Evolutionary conservation across 2,329 filamentous ascomycete genomes (phyloP).

Genomic region (Aspergillus versicolor): DNA sequence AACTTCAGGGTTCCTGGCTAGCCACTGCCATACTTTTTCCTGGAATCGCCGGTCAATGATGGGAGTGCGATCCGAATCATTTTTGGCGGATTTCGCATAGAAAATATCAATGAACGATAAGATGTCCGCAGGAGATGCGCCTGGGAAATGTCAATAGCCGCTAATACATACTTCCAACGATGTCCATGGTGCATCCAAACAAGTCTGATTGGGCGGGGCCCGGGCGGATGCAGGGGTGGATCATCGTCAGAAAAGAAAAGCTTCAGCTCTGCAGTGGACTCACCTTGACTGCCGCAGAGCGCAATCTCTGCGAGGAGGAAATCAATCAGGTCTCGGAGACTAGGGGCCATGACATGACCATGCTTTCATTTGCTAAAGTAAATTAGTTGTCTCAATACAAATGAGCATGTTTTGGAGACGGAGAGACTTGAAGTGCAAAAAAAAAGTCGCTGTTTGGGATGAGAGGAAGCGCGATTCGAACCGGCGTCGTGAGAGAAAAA

Average conservation of each 20-base stretch:
- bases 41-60: constrained; percentile 52
- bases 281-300: constrained; percentile 56
- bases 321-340: constrained; percentile 58
- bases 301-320: constrained; percentile 60
- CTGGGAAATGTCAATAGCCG: constrained; percentile 18
- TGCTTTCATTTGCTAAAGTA: constrained; percentile 7
- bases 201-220: constrained; percentile 3
- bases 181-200: background rate
- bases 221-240: constrained; percentile 14
- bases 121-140: constrained; percentile 37
- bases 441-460: constrained; percentile 11
- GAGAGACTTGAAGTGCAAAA: background rate
- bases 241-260: constrained; percentile 7
- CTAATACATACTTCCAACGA: background rate
- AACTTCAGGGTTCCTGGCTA: constrained; percentile 56
- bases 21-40: constrained; percentile 58
- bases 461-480: constrained; percentile 31
- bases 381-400: constrained; percentile 5
- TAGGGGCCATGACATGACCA: constrained; percentile 44
- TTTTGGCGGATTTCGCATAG: constrained; percentile 28
- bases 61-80: constrained; percentile 21
- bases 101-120: constrained; percentile 36
- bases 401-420: background rate
- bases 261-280: constrained; percentile 5
- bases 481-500: constrained; percentile 22